These are phyloP conservation scores for Peronospora belbahrii DNA, from an alignment of 352 stramenopile species.

Conservation along the genomic window DNA sequence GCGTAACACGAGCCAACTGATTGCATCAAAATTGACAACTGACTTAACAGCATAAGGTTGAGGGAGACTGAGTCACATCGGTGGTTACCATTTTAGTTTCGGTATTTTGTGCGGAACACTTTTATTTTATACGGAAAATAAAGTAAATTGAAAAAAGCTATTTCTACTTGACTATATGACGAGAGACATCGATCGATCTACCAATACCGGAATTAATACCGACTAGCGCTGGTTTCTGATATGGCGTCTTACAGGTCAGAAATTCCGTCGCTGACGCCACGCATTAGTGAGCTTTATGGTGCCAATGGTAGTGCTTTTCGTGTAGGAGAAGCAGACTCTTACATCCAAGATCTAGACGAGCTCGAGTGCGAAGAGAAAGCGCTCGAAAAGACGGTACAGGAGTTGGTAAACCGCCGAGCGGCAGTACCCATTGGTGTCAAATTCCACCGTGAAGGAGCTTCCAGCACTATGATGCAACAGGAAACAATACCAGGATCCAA, in stretches of 20 bases:
- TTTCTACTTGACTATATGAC: neutral
- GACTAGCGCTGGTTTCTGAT: neutral
- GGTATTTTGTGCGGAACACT: conserved; percentile 2
- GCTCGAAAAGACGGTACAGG: conserved; percentile 40
- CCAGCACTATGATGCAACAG: conserved; percentile 6
- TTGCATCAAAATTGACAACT: conserved; percentile 19
- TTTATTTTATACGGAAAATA: conserved; percentile 22
- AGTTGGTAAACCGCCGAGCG: conserved; percentile 43
- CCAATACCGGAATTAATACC: neutral
- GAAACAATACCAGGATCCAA: neutral
- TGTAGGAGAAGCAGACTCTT: conserved; percentile 39
- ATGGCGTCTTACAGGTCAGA: conserved; percentile 15
- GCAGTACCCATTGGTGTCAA: conserved; percentile 50
- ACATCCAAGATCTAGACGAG: conserved; percentile 39
- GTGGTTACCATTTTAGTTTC: neutral
- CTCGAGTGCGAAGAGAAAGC: conserved; percentile 51
- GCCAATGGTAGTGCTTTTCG: conserved; percentile 33
- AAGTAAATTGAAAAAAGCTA: conserved; percentile 11
- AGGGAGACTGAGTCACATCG: neutral
- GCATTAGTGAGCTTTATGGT: conserved; percentile 55
- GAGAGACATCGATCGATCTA: too few relatives aligned
- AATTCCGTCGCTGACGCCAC: conserved; percentile 34
- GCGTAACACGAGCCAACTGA: conserved; percentile 45
- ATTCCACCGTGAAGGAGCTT: conserved; percentile 34
- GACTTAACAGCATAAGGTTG: conserved; percentile 6